Evolutionary conservation across 2,329 filamentous ascomycete species (phyloP).

Genomic region (Talaromyces atroroseus): DNA sequence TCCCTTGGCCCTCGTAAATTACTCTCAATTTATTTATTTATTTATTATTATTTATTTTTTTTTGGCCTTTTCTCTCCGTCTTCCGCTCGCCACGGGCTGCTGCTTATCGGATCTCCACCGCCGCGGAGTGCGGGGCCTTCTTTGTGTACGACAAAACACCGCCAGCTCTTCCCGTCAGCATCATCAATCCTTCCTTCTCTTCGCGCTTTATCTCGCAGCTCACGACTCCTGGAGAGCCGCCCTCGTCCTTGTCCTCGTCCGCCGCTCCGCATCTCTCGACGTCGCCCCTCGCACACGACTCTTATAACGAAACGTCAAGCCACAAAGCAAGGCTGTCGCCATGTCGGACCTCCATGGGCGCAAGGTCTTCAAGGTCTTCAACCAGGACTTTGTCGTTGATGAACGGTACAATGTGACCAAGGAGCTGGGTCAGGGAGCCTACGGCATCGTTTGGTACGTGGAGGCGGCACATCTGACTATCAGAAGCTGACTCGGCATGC

Average conservation of each 20-base stretch:
- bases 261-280: not conserved
- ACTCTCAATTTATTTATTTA: not conserved
- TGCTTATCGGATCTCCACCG: not conserved
- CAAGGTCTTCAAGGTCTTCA: conserved; percentile 99
- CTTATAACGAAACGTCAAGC: too few relatives aligned
- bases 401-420: conserved; percentile 98
- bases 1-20: not conserved
- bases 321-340: too few relatives aligned
- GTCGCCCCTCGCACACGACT: not conserved
- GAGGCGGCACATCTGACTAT: not conserved
- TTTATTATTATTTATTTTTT: not conserved
- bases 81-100: not conserved
- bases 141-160: not conserved
- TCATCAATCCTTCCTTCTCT: not conserved
- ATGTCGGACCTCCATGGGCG: conserved; percentile 63
- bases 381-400: conserved; percentile 98
- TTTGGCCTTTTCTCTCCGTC: not conserved
- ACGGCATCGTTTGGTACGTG: conserved; percentile 90
- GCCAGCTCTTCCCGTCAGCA: not conserved
- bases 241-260: too few relatives aligned
- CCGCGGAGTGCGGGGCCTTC: not conserved
- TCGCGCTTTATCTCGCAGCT: not conserved
- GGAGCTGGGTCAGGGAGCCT: conserved; percentile 95
- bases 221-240: not conserved
- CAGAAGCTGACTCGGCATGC: not conserved